Evolutionary conservation across 495 filamentous ascomycete species (phyloP).

Genomic region (Aspergillus asperescens): DNA sequence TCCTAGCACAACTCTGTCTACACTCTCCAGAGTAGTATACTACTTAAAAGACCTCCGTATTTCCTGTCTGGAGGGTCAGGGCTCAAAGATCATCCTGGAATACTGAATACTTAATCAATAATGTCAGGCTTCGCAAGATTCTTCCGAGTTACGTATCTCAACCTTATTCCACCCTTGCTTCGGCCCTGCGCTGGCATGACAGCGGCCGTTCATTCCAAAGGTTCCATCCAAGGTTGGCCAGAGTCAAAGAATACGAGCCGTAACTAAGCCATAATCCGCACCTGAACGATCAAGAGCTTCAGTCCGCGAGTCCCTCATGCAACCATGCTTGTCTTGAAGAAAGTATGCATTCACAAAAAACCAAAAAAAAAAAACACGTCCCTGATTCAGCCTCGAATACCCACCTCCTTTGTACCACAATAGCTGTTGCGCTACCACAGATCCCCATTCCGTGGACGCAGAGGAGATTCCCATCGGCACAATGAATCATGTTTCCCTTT

Average conservation of each 20-base stretch:
- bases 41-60: too few species aligned
- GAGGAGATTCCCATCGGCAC: constrained; percentile 1
- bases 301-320: not conserved
- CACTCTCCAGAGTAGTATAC: too few species aligned
- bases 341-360: not conserved
- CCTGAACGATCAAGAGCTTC: not conserved
- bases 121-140: not conserved
- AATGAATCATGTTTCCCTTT: constrained; percentile 3
- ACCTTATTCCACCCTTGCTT: too few species aligned
- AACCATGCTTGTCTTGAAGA: not conserved
- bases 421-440: not conserved
- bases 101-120: not conserved
- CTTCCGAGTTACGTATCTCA: not conserved
- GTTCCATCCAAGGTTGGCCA: too few species aligned
- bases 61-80: too few species aligned
- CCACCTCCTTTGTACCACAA: constrained; percentile 12
- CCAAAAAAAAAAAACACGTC: constrained; percentile 9
- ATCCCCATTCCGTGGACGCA: constrained; percentile 6
- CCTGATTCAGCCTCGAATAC: constrained; percentile 9
- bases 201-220: too few species aligned
- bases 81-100: not conserved
- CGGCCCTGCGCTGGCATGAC: too few species aligned
- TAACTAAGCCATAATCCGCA: not conserved
- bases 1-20: constrained; percentile 1
- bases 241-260: not conserved